Conservation (phyloP, 2,329 filamentous ascomycete genomes). For the Dichotomopilus funicola region DNA sequence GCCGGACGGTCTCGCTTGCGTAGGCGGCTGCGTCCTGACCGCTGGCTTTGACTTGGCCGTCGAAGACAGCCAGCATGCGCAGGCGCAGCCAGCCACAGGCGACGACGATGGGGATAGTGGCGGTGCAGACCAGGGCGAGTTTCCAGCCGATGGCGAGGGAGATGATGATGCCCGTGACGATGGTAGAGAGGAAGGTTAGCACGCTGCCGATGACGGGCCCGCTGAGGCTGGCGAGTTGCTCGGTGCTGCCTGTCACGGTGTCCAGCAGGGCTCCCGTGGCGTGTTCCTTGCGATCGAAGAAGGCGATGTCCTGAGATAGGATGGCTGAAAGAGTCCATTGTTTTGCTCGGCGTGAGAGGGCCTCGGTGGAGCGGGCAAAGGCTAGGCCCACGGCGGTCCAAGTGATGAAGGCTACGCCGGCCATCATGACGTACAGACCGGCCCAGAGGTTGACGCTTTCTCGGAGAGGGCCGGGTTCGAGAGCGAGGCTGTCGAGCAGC, state of each 20-base stretch:
- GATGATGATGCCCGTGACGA: conserved; percentile 62
- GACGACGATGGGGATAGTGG: conserved; percentile 35
- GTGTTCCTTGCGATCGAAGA: conserved; percentile 87
- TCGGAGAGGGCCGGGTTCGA: conserved; percentile 1
- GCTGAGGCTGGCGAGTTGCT: conserved; percentile 79
- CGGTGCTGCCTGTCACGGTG: conserved; percentile 83
- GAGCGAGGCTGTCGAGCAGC: conserved; percentile 48
- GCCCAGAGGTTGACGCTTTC: conserved; percentile 63
- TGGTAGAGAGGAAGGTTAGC: conserved; percentile 70
- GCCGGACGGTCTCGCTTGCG: conserved; percentile 87
- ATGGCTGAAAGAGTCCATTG: conserved; percentile 78
- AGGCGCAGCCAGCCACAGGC: conserved; percentile 47
- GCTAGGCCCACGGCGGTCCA: conserved; percentile 63
- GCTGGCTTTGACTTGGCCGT: conserved; percentile 68
- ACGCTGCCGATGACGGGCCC: conserved; percentile 84
- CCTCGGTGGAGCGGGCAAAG: conserved; percentile 80
- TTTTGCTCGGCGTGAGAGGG: conserved; percentile 74
- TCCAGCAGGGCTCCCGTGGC: conserved; percentile 82
- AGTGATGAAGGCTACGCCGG: conserved; percentile 62
- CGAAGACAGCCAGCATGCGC: conserved; percentile 63
- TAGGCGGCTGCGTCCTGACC: conserved; percentile 78
- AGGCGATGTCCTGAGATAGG: conserved; percentile 85
- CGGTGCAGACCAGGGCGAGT: conserved; percentile 37
- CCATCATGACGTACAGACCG: conserved; percentile 91
- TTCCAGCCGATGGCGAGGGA: conserved; percentile 38